Evolutionary conservation across 176 grass and related monocot genomes (phyloP).

Genomic region (Pontederia crassipes): DNA sequence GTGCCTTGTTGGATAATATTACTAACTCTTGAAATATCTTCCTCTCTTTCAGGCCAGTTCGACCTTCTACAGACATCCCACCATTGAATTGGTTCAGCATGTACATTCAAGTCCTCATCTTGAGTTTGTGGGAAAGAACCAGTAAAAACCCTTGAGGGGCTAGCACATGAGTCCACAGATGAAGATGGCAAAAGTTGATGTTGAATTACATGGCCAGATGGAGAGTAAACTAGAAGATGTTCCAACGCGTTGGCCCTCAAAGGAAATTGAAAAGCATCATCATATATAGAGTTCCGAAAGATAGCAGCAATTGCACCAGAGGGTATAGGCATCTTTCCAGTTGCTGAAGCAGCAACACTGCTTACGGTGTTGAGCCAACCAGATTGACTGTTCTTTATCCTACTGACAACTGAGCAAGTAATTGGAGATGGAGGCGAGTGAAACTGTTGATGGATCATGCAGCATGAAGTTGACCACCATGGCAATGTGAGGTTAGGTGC

Average conservation of each 20-base stretch:
- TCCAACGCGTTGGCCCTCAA: conserved; percentile 80
- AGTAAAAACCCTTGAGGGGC: conserved; percentile 45
- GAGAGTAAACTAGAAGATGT: conserved; percentile 95
- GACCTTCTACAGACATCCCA: conserved; percentile 98
- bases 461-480: conserved; percentile 91
- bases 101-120: conserved; percentile 91
- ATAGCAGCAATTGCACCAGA: conserved; percentile 74
- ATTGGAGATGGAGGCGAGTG: conserved; percentile 61
- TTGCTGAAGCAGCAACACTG: conserved; percentile 86
- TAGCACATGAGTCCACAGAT: conserved; percentile 50
- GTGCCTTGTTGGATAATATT: conserved; percentile 40
- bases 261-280: conserved; percentile 33
- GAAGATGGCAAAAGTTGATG: conserved; percentile 85
- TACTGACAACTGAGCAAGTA: conserved; percentile 78
- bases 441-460: conserved; percentile 76
- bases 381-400: conserved; percentile 88
- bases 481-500: conserved; percentile 61
- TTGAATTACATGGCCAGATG: conserved; percentile 96
- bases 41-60: conserved; percentile 88
- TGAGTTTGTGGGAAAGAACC: conserved; percentile 49
- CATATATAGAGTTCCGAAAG: conserved; percentile 79
- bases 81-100: conserved; percentile 93
- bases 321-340: conserved; percentile 64
- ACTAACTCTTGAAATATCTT: conserved; percentile 54
- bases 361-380: conserved; percentile 97